These are phyloP conservation scores for Trypethelium eluteriae DNA, from an alignment of 495 filamentous ascomycete species.

Conservation along the genomic window DNA sequence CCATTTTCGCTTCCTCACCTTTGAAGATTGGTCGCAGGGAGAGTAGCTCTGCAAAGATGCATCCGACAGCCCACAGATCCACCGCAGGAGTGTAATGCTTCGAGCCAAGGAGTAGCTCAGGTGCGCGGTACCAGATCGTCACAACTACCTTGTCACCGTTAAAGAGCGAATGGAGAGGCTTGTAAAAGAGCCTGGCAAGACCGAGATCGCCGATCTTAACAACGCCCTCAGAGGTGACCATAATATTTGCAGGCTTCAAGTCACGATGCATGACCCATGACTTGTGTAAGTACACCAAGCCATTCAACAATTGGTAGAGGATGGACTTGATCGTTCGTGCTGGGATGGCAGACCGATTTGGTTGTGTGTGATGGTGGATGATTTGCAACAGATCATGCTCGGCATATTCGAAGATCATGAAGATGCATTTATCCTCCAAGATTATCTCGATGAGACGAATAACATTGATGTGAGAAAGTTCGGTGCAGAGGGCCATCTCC, in stretches of 20 bases:
- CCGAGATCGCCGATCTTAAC: slow-evolving; percentile 93
- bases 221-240: slow-evolving; percentile 83
- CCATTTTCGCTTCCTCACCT: slow-evolving; percentile 98
- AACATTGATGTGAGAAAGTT: slow-evolving; percentile 81
- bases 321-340: slow-evolving; percentile 83
- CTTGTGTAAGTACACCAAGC: slow-evolving; percentile 85
- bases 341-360: slow-evolving; percentile 76
- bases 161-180: slow-evolving; percentile 83
- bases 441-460: slow-evolving; percentile 93
- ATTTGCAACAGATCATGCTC: slow-evolving; percentile 97
- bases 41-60: slow-evolving; percentile 93
- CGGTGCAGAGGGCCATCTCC: slow-evolving; percentile 97
- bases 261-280: slow-evolving; percentile 98
- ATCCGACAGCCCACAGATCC: slow-evolving; percentile 95
- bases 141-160: slow-evolving; percentile 97
- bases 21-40: slow-evolving; percentile 94
- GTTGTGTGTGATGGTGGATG: slow-evolving; percentile 93
- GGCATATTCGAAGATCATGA: slow-evolving; percentile 99
- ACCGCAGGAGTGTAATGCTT: slow-evolving; percentile 94
- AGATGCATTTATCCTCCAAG: slow-evolving; percentile 97
- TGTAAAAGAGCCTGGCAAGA: slow-evolving; percentile 85
- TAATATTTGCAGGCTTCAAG: slow-evolving; percentile 96
- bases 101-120: slow-evolving; percentile 83
- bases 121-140: slow-evolving; percentile 98
- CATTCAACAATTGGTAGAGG: slow-evolving; percentile 89